A percentile compares a stretch with the other conserved stretches of the same genome.
Conservation (phyloP, 768 basidiomycete genomes). For the Phanerochaete sordida region DNA sequence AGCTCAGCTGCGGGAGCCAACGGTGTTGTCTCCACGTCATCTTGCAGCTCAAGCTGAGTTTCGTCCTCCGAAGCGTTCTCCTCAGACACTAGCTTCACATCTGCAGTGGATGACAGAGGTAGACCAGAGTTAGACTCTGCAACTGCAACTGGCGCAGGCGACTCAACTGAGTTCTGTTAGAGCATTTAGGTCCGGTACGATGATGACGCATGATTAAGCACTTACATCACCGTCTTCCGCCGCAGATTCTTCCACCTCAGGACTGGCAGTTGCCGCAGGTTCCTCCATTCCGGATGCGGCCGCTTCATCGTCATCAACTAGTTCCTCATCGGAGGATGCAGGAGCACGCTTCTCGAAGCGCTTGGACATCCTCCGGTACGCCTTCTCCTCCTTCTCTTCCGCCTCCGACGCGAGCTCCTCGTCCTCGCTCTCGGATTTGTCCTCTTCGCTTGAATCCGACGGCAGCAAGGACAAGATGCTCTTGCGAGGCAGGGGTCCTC, state of each 20-base stretch:
- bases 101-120: not conserved
- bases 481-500: constrained; percentile 30
- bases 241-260: not conserved
- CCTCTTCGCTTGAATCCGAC: constrained; percentile 28
- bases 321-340: constrained; percentile 29
- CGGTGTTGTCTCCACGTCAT: not conserved
- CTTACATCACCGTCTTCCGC: not conserved
- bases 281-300: not conserved
- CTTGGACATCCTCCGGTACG: constrained; percentile 29
- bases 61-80: not conserved
- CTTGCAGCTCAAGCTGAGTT: not conserved
- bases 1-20: not conserved
- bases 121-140: not conserved
- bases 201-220: not conserved
- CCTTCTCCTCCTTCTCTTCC: constrained; percentile 27
- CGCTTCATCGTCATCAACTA: constrained; percentile 26
- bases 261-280: not conserved
- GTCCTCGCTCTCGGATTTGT: constrained; percentile 38
- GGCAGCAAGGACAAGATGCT: constrained; percentile 28
- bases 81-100: not conserved
- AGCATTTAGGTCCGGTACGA: not conserved
- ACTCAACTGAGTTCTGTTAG: not conserved
- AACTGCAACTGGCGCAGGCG: not conserved
- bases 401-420: constrained; percentile 42
- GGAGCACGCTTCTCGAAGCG: constrained; percentile 23